Percentiles rank a stretch among this genome's conserved stretches.
Evolutionary conservation across 1,284 basidiomycete genomes (phyloP).

Genomic region (Sanghuangporus baumii): DNA sequence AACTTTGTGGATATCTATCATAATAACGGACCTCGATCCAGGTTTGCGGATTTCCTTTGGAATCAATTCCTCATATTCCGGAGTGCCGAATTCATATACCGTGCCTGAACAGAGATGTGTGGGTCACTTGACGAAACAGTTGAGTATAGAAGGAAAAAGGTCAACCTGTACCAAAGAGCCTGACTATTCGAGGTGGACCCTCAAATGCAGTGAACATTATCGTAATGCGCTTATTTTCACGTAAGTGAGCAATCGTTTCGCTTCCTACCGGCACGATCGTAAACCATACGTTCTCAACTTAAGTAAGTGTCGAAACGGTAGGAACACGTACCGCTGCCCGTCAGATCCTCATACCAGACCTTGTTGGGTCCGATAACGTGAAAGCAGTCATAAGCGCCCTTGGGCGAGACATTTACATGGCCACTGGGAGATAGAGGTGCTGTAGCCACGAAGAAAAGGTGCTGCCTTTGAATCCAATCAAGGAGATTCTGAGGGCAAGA

Average conservation of each 20-base stretch:
- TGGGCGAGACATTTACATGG: conserved; percentile 52
- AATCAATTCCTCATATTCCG: conserved; percentile 44
- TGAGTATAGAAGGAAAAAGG: neutral
- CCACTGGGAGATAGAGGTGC: conserved; percentile 44
- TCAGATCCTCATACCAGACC: conserved; percentile 58
- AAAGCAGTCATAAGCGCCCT: conserved; percentile 41
- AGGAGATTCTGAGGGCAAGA: conserved; percentile 40
- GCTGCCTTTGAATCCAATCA: conserved; percentile 46
- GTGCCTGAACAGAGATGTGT: conserved; percentile 29
- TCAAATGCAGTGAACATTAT: conserved; percentile 54
- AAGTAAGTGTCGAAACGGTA: neutral
- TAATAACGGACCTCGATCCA: conserved; percentile 47
- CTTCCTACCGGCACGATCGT: conserved; percentile 31
- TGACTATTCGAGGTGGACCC: conserved; percentile 37
- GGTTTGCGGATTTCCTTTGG: conserved; percentile 34
- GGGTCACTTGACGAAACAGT: neutral
- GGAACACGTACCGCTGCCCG: conserved; percentile 44
- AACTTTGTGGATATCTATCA: conserved; percentile 45
- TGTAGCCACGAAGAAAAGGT: conserved; percentile 56
- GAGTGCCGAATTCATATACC: conserved; percentile 45
- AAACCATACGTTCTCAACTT: neutral
- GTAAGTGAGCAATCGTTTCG: conserved; percentile 54
- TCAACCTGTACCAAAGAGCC: conserved; percentile 50
- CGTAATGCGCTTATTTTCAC: conserved; percentile 52
- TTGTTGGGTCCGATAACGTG: conserved; percentile 41